Percentiles rank a stretch among this genome's conserved stretches.
These are phyloP conservation scores for Umbelopsis sp. DNA, from an alignment of 371 early-diverging fungal species.

Conservation along the genomic window DNA sequence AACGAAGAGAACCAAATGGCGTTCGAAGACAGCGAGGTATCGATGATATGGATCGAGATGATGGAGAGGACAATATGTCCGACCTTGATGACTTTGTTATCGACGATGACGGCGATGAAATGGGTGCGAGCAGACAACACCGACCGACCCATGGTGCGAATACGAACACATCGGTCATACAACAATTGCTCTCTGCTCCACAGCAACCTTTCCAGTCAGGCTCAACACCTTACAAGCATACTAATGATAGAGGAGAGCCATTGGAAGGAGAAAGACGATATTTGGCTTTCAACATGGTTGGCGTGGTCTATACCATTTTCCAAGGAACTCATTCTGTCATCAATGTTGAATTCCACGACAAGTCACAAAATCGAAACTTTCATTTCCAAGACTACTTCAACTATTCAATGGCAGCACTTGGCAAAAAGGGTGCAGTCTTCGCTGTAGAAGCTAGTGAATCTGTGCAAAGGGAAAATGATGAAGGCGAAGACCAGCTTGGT, in stretches of 20 bases:
- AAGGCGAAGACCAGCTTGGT: constrained; percentile 19
- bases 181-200: constrained; percentile 23
- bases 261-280: constrained; percentile 67
- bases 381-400: constrained; percentile 80
- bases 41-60: constrained; percentile 15
- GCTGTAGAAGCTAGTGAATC: constrained; percentile 54
- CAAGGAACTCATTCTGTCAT: constrained; percentile 74
- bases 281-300: constrained; percentile 81
- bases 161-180: neutral
- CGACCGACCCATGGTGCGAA: constrained; percentile 7
- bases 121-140: neutral
- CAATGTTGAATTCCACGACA: constrained; percentile 88
- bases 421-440: constrained; percentile 75
- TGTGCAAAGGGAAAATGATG: constrained; percentile 22
- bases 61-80: constrained; percentile 27
- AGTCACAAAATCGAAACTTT: constrained; percentile 71
- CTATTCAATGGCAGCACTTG: constrained; percentile 76
- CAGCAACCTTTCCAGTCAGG: constrained; percentile 63
- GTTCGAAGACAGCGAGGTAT: constrained; percentile 21
- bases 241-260: constrained; percentile 38
- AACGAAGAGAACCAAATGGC: constrained; percentile 27
- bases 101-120: constrained; percentile 86
- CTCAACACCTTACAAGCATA: constrained; percentile 44
- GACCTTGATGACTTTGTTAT: constrained; percentile 75
- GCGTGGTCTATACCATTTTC: constrained; percentile 73